phyloP scores from a whole-genome alignment of 2,329 filamentous ascomycete genomes.

The Sodiomyces alkalinus region DNA sequence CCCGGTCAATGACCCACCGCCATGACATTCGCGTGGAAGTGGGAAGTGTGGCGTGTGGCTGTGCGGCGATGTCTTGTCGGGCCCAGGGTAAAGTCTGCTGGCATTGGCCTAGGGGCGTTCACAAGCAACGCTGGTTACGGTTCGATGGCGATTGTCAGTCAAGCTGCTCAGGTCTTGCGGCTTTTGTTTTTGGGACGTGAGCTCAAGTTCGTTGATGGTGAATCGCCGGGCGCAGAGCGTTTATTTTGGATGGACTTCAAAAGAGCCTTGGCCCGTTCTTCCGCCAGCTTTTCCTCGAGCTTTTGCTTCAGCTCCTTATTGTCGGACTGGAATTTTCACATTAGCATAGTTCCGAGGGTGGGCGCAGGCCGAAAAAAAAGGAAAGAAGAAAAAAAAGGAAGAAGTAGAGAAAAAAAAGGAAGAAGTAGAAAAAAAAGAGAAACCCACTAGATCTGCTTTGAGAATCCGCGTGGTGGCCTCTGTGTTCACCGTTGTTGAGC shows the following conservation, averaged over 20 bases:
- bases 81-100: too few relatives aligned
- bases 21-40: too few relatives aligned
- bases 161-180: conserved; percentile 8
- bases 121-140: too few relatives aligned
- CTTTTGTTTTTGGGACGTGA: conserved; percentile 12
- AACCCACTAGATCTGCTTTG: conserved; percentile 57
- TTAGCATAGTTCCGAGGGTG: conserved; percentile 1
- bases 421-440: too few relatives aligned
- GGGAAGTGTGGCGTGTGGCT: too few relatives aligned
- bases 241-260: conserved; percentile 29
- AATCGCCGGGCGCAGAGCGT: conserved; percentile 20
- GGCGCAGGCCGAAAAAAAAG: too few relatives aligned
- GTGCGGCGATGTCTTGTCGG: too few relatives aligned
- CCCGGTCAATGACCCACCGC: too few relatives aligned
- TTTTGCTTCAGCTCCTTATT: conserved; percentile 35
- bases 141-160: too few relatives aligned
- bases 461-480: conserved; percentile 70
- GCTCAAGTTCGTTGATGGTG: not conserved
- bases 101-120: too few relatives aligned
- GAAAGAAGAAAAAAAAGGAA: too few relatives aligned
- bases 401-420: too few relatives aligned
- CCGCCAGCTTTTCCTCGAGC: conserved; percentile 39
- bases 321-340: conserved; percentile 23
- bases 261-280: conserved; percentile 36
- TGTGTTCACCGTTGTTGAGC: conserved; percentile 47